Evolutionary conservation across 1,284 basidiomycete genomes (phyloP), one percentile per base, ranked within the genome.

Genomic region (Cutaneotrichosporon sp.): DNA sequence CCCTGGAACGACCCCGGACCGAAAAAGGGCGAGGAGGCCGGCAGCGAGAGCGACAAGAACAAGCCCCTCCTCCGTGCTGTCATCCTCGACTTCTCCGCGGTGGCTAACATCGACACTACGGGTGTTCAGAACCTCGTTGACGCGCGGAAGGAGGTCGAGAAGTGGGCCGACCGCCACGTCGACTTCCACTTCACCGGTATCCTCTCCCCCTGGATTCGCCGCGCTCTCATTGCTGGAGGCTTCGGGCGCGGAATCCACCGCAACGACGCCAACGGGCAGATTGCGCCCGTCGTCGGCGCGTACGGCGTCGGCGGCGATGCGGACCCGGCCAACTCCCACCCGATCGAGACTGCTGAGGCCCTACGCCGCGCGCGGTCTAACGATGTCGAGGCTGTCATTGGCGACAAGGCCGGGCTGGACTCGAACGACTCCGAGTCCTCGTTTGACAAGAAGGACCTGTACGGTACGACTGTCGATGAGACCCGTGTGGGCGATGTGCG

Each of bases 1-100:
- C 84, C 90, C 3, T 98, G 94, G 94, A 98, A 98, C 71, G 92
- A 96, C 67, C 86, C 90, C 12, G 88, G 88, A 41, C 88, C 87
- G 33, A 73, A 74, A 47, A 77, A 77, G 26, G 60, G 62, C 33
- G 76, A 75, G 7, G 79, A 82, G 46, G 78, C 77, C 20, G 84
- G 85, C 55, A 77, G 75, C 35, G 80, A 83, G 51, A 78, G 76
- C 20, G 86, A 89, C 58, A 59, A 75, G 20, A 78, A 79, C 63
- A 82, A 82, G 61, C 88, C 92, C 0, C 67, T 79, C 7, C 78
- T 97, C 31, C 84, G 83, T 47, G 91, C 93, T 9, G 81, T 98
- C 62, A 86, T 98, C 32, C 79, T 97, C 19, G 94, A 98, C 72
- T 93, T 97, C 68, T 85, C 88, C 37, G 78, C 83, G 35, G 87